phyloP scores from a whole-genome alignment of 768 basidiomycete genomes.

The Rhizopogon vesiculosus region DNA sequence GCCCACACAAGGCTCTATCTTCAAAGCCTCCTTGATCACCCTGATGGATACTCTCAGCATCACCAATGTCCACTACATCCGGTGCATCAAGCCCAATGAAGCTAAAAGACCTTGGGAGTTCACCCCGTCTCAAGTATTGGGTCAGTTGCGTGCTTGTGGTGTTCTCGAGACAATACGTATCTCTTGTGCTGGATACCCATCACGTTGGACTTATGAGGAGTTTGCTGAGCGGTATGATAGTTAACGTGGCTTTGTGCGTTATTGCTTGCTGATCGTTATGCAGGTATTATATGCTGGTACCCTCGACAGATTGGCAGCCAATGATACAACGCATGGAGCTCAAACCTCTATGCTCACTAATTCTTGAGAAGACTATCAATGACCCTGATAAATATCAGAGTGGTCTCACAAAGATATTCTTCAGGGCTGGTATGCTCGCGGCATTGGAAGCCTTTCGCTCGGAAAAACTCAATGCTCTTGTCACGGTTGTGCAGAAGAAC shows the following conservation, averaged over 20 bases:
- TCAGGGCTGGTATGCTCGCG: constrained; percentile 98
- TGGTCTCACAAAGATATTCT: constrained; percentile 98
- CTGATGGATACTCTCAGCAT: constrained; percentile 97
- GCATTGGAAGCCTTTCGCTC: constrained; percentile 89
- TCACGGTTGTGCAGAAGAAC: constrained; percentile 97
- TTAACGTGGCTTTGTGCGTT: neutral
- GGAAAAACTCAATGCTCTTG: constrained; percentile 82
- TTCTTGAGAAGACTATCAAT: constrained; percentile 82
- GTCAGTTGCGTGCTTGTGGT: constrained; percentile 96
- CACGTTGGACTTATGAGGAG: constrained; percentile 97
- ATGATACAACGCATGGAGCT: constrained; percentile 83
- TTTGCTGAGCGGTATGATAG: constrained; percentile 86
- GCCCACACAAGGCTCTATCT: constrained; percentile 97
- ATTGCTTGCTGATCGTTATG: constrained; percentile 11
- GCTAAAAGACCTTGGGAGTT: constrained; percentile 96
- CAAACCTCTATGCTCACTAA: constrained; percentile 73
- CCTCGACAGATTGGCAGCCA: constrained; percentile 80
- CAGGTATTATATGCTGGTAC: constrained; percentile 96
- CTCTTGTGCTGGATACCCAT: constrained; percentile 97
- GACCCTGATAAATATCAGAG: constrained; percentile 97
- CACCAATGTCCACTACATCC: constrained; percentile 98
- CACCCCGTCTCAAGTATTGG: constrained; percentile 89
- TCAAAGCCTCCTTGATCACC: constrained; percentile 89
- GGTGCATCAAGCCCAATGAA: constrained; percentile 99
- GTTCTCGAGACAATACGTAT: constrained; percentile 98